Conservation (phyloP, 768 basidiomycete genomes). For the Suillus ampliporus region DNA sequence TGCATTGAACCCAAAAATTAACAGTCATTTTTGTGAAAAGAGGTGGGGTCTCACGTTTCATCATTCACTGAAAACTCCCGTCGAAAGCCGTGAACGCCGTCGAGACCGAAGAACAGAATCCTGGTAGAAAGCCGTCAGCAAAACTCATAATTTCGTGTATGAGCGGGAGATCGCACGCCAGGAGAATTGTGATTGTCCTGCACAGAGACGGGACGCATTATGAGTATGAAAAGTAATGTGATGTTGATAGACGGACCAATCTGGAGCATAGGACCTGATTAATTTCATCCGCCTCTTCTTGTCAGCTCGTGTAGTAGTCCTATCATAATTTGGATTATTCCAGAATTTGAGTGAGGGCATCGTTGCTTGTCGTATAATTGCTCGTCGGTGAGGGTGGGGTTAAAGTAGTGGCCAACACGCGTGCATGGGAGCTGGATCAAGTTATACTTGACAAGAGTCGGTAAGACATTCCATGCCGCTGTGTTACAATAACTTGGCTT, state of each 20-base stretch:
- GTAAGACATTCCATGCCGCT: background rate
- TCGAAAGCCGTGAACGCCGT: slow-evolving; percentile 73
- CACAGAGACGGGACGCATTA: slow-evolving; percentile 11
- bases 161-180: slow-evolving; percentile 56
- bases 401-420: background rate
- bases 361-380: slow-evolving; percentile 10
- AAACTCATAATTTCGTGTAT: background rate
- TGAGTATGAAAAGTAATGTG: background rate
- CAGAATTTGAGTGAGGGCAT: slow-evolving; percentile 4
- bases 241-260: slow-evolving; percentile 58
- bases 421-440: slow-evolving; percentile 4
- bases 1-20: slow-evolving; percentile 14
- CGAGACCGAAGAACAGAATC: slow-evolving; percentile 63
- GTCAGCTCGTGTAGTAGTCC: slow-evolving; percentile 25
- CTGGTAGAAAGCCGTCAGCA: slow-evolving; percentile 39
- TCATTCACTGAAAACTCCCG: slow-evolving; percentile 81
- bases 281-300: slow-evolving; percentile 45
- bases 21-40: slow-evolving; percentile 19
- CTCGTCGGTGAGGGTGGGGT: slow-evolving; percentile 21
- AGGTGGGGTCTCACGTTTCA: slow-evolving; percentile 58
- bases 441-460: background rate
- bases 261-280: slow-evolving; percentile 70
- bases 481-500: background rate
- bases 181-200: slow-evolving; percentile 70
- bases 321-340: slow-evolving; percentile 6